These are phyloP conservation scores for Beauveria sp. DNA, from an alignment of 2,329 filamentous ascomycete genomes.

Conservation along the genomic window DNA sequence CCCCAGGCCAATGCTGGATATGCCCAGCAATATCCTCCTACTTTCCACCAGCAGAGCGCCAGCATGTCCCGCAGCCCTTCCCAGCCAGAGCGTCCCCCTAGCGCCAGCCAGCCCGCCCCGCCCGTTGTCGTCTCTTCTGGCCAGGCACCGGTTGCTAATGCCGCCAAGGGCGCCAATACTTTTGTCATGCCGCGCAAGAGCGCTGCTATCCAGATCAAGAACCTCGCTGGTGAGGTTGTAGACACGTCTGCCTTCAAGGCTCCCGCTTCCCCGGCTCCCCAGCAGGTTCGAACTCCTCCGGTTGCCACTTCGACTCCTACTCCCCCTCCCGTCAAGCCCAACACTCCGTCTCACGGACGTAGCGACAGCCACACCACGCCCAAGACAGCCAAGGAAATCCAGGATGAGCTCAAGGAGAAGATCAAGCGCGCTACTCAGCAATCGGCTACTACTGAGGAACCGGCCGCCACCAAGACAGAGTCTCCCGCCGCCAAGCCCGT, in stretches of 20 bases:
- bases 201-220: slow-evolving; percentile 77
- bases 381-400: slow-evolving; percentile 76
- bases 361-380: slow-evolving; percentile 59
- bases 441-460: slow-evolving; percentile 23
- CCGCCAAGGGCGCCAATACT: slow-evolving; percentile 34
- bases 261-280: slow-evolving; percentile 49
- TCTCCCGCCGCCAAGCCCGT: slow-evolving; percentile 24
- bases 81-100: slow-evolving; percentile 62
- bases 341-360: slow-evolving; percentile 60
- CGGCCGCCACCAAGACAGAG: slow-evolving; percentile 21
- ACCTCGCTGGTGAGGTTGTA: slow-evolving; percentile 69
- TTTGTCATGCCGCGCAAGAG: slow-evolving; percentile 56
- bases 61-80: slow-evolving; percentile 80
- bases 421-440: slow-evolving; percentile 54
- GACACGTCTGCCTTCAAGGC: slow-evolving; percentile 57
- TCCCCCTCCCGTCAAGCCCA: slow-evolving; percentile 69
- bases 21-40: slow-evolving; percentile 35
- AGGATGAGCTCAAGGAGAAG: slow-evolving; percentile 73
- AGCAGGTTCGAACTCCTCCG: slow-evolving; percentile 56
- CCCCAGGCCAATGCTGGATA: slow-evolving; percentile 42
- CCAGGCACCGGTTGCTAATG: slow-evolving; percentile 44
- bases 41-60: slow-evolving; percentile 46
- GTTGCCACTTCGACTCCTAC: slow-evolving; percentile 70
- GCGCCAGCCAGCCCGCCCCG: slow-evolving; percentile 54
- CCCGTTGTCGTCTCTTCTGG: slow-evolving; percentile 56